Evolutionary conservation across 2,329 filamentous ascomycete genomes (phyloP).

Genomic region (Stemphylium lycopersici): DNA sequence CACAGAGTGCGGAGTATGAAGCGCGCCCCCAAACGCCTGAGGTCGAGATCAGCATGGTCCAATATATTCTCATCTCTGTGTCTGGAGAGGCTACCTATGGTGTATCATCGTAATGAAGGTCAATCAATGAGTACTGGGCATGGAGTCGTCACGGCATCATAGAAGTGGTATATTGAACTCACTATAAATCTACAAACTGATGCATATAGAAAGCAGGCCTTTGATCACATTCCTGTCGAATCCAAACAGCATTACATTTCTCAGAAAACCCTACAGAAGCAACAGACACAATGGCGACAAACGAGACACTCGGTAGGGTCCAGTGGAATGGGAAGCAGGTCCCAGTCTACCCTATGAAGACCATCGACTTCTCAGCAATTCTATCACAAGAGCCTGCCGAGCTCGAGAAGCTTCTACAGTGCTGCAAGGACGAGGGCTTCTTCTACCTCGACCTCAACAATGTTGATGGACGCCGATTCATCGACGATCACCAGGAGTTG

Average conservation of each 20-base stretch:
- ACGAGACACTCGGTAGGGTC: slow-evolving; percentile 31
- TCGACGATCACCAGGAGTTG: slow-evolving; percentile 60
- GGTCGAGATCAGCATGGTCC: not conserved
- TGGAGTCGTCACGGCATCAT: not conserved
- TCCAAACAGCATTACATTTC: not conserved
- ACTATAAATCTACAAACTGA: not conserved
- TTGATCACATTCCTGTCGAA: no score
- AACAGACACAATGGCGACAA: slow-evolving; percentile 27
- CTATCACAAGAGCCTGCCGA: slow-evolving; percentile 62
- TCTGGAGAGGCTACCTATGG: not conserved
- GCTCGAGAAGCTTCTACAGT: slow-evolving; percentile 58
- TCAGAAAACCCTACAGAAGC: not conserved
- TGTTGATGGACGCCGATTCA: slow-evolving; percentile 61
- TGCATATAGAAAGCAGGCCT: not conserved
- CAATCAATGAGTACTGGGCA: not conserved
- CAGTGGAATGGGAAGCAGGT: slow-evolving; percentile 42
- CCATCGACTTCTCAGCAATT: slow-evolving; percentile 59
- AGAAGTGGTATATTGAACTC: not conserved
- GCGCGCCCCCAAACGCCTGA: not conserved
- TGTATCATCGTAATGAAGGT: slow-evolving; percentile 2
- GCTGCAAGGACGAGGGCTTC: slow-evolving; percentile 60
- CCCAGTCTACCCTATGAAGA: slow-evolving; percentile 47
- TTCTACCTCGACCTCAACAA: slow-evolving; percentile 62
- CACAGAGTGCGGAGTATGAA: not conserved
- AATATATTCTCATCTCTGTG: slow-evolving; percentile 4